Evolutionary conservation across 306 rosid genomes (phyloP), one percentile per base, ranked within the genome.

Genomic region (Lupinus albus): DNA sequence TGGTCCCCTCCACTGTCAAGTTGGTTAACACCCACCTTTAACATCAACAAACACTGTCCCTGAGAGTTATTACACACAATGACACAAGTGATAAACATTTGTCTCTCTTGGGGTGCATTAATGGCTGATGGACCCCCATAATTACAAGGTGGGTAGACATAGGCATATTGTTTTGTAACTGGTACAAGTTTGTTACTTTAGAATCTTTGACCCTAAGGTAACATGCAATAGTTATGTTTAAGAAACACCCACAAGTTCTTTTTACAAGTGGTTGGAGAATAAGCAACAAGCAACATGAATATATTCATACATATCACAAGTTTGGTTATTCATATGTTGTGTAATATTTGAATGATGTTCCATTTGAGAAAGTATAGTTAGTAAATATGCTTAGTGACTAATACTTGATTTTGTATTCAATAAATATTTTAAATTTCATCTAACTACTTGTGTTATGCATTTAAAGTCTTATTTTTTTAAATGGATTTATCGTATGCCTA

Each of bases 81-180:
- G n/a, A 39, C 44, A 32, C 21, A 71, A 39, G 5, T 21, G 45
- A 1, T 2, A 3, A 17, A 61, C 32, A 14, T 8, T 63, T 51
- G 18, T 42, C 62, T 67, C 58, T 49, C 17, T 41, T 51, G 2
- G 36, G 21, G 11, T 63, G 78, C 67, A 58, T 51, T 77, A 66
- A 81, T 76, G 46, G 69, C 51, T 50, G 7, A 46, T 78, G 86
- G 84, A 64, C 78, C 65, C 68, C 47, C 59, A 21, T 11, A 6
- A 10, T 25, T 41, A 15, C 35, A 6, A 16, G 21, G 36, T 41
- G 18, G 36, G 11, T 51, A 9, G 12, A 11, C 49, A 38, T 53
- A n/a, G 45, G 14, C 51, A 67, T 41, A 20, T 1, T 21, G 32
- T 6, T 47, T 66, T 46, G 18, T 18, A 45, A 25, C 48, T 50